Evolutionary conservation across 2,329 filamentous ascomycete species (phyloP), one percentile per base, ranked within the genome.

Genomic region (Fusarium sp.): DNA sequence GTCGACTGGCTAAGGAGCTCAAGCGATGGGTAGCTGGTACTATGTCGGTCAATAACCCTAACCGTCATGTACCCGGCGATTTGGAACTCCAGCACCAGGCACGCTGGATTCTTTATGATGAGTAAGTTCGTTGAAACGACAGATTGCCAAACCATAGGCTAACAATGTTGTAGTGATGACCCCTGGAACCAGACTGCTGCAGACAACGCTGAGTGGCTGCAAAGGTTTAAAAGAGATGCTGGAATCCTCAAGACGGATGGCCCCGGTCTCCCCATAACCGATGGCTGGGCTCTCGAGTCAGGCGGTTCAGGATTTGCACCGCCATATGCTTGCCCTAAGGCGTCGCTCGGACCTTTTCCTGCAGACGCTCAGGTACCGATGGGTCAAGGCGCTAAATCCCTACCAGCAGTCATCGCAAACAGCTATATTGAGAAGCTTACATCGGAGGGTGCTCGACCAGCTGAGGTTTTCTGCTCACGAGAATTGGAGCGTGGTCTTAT

Each of bases 81-180:
- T 82, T 85, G n/a, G 87, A 89, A 70, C 76, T 90, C n/a, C 85
- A 88, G 71, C 84, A 88, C 63, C 88, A 89, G 71, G 86, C 87
- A 4, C 82, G 87, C 19, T 89, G 86, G 85, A 83, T 89, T 34
- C 76, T 89, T 1, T 89, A 88, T 58, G 86, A 89, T 55, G 86
- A 88, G 82, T 88, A 76, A 77, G 85, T 80, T 28, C 48, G 3
- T 23, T 40, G 6, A 26, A 14, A 2, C 12, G 28, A 11, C 20
- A 30, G 8, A n/a, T 32, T 26, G 3, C 9, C 12, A 34, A 17
- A 43, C 21, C 8, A 32, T 30, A n/a, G 48, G 47, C 69, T 77
- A 64, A 75, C 65, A 57, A 23, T 36, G 6, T 8, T 23, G 4
- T 19, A 87, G 85, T 56, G 87, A 89, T 56, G 87, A 89, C 68